These are phyloP conservation scores for Bothriochloa decipiens DNA, from an alignment of 176 grass and related monocot genomes.

Conservation along the genomic window DNA sequence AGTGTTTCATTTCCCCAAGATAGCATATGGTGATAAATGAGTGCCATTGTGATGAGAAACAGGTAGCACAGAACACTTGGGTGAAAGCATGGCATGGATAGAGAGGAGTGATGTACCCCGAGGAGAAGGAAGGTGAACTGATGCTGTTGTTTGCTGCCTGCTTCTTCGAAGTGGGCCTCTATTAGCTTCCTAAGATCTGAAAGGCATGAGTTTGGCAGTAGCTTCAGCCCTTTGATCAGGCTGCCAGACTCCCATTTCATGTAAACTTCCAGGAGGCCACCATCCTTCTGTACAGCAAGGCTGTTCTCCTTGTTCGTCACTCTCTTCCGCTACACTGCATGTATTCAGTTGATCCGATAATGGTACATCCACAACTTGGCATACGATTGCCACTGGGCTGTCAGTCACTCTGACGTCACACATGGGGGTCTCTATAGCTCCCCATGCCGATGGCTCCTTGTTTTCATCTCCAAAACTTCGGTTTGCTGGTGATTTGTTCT, in stretches of 20 bases:
- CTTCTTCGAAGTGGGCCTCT: slow-evolving; percentile 63
- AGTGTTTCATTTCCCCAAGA: slow-evolving; percentile 8
- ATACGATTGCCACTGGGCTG: slow-evolving; percentile 57
- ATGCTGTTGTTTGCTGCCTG: slow-evolving; percentile 55
- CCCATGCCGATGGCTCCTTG: slow-evolving; percentile 38
- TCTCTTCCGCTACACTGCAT: slow-evolving; percentile 28
- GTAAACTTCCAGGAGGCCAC: slow-evolving; percentile 67
- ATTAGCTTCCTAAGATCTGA: slow-evolving; percentile 69
- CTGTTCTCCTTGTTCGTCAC: slow-evolving; percentile 43
- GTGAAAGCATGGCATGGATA: slow-evolving; percentile 2
- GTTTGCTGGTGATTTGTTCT: slow-evolving; percentile 17
- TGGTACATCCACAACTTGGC: slow-evolving; percentile 40
- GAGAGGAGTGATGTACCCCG: slow-evolving; percentile 59
- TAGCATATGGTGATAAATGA: background rate
- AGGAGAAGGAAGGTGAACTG: slow-evolving; percentile 88
- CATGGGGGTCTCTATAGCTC: slow-evolving; percentile 35
- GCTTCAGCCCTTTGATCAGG: slow-evolving; percentile 68
- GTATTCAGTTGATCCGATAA: slow-evolving; percentile 33
- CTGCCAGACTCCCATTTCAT: slow-evolving; percentile 90
- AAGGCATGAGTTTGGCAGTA: slow-evolving; percentile 55
- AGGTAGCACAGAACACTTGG: slow-evolving; percentile 28
- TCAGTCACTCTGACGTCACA: slow-evolving; percentile 54
- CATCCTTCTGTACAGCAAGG: slow-evolving; percentile 31
- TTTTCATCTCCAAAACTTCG: slow-evolving; percentile 60
- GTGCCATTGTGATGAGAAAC: background rate